These are phyloP conservation scores for Cystofilobasidium ferigula DNA, from an alignment of 768 basidiomycete genomes.

Conservation along the genomic window DNA sequence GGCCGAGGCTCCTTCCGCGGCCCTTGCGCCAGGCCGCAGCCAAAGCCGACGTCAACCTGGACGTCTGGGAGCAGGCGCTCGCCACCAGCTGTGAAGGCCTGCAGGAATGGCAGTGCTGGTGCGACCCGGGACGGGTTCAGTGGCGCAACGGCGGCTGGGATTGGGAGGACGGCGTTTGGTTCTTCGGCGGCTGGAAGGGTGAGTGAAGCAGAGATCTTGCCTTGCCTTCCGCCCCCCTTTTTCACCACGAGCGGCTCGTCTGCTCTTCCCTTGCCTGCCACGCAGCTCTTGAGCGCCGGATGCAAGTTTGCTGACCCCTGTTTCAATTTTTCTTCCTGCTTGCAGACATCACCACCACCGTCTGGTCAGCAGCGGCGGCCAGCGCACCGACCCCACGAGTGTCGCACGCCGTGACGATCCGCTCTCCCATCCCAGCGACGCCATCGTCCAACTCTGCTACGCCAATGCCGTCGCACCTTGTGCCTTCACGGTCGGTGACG, in stretches of 20 bases:
- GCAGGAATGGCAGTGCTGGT: slow-evolving; percentile 39
- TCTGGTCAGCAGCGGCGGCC: slow-evolving; percentile 6
- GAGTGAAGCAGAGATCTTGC: not conserved
- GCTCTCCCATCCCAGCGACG: slow-evolving; percentile 8
- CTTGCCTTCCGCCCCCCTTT: not conserved
- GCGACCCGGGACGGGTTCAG: slow-evolving; percentile 37
- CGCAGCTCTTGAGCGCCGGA: not conserved
- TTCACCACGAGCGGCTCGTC: not conserved
- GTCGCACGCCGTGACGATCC: slow-evolving; percentile 24
- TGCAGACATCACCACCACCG: slow-evolving; percentile 14
- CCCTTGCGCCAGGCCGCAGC: slow-evolving; percentile 30
- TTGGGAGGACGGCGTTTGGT: slow-evolving; percentile 36
- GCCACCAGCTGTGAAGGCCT: slow-evolving; percentile 21
- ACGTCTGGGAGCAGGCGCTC: slow-evolving; percentile 32
- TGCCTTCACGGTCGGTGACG: not conserved
- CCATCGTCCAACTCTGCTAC: not conserved
- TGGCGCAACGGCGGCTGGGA: slow-evolving; percentile 38
- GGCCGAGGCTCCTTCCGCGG: slow-evolving; percentile 29
- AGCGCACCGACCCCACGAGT: slow-evolving; percentile 8
- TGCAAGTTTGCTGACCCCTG: not conserved
- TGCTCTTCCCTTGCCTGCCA: not conserved
- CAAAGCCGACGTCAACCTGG: slow-evolving; percentile 27
- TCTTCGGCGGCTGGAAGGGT: slow-evolving; percentile 24
- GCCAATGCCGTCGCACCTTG: not conserved
- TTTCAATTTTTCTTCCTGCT: not conserved